Conservation (phyloP, 1,284 basidiomycete genomes). For the Ceratobasidium sp. region DNA sequence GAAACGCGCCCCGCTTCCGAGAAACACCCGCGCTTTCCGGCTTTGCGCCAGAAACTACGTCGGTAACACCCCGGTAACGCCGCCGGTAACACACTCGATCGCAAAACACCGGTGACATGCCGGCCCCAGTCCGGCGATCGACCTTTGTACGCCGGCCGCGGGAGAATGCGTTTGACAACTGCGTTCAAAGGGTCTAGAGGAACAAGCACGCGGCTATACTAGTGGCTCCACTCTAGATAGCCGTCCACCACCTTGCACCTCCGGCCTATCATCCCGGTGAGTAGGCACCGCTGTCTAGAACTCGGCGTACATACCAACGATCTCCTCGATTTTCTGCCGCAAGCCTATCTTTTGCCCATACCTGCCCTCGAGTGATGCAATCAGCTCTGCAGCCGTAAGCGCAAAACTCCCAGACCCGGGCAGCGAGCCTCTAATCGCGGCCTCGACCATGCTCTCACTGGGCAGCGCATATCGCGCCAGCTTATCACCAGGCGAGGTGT, state of each 20-base stretch:
- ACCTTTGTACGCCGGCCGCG: constrained; percentile 15
- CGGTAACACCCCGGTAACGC: constrained; percentile 30
- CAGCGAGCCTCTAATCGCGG: constrained; percentile 67
- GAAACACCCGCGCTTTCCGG: constrained; percentile 4
- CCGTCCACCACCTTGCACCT: constrained; percentile 43
- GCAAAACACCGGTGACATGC: constrained; percentile 1
- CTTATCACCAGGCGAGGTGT: neutral
- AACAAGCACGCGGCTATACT: constrained; percentile 19
- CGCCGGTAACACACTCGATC: constrained; percentile 23
- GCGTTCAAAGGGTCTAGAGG: constrained; percentile 11
- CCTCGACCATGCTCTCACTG: constrained; percentile 71
- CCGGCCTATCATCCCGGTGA: constrained; percentile 28
- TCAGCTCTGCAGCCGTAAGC: constrained; percentile 68
- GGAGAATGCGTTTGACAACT: constrained; percentile 10
- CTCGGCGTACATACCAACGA: constrained; percentile 70
- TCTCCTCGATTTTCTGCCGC: constrained; percentile 77
- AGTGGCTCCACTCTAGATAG: constrained; percentile 48
- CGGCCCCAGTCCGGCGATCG: neutral
- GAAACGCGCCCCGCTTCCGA: neutral
- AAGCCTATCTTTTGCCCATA: constrained; percentile 74
- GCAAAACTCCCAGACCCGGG: constrained; percentile 67
- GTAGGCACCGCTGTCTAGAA: constrained; percentile 64
- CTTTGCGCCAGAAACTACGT: neutral
- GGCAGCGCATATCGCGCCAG: constrained; percentile 68
- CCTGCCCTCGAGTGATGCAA: constrained; percentile 63